phyloP scores from a whole-genome alignment of 169 alveolate species.

The Neospora caninum region DNA sequence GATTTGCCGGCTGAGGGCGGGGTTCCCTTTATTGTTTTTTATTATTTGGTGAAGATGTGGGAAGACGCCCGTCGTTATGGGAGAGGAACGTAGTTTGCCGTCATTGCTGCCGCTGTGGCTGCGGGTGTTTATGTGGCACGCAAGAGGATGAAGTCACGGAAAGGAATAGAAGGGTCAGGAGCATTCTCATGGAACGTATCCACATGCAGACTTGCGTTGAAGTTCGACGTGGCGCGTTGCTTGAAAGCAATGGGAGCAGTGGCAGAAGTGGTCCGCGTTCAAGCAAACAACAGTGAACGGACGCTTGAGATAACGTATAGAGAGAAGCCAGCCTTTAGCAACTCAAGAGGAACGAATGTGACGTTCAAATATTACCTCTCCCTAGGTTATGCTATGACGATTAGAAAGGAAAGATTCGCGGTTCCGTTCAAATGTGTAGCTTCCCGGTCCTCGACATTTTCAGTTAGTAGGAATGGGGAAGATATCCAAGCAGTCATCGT shows the following conservation, averaged over 20 bases:
- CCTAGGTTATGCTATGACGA: neutral
- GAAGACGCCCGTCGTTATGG: neutral
- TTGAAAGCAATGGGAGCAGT: neutral
- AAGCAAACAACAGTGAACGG: neutral
- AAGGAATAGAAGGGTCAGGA: neutral
- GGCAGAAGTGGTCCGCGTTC: neutral
- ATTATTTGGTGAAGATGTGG: neutral
- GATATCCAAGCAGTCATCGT: neutral
- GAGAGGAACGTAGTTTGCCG: neutral
- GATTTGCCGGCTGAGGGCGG: no score
- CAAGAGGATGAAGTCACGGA: conserved; percentile 6
- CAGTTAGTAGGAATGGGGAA: neutral
- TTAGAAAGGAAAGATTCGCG: neutral
- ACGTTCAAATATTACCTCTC: neutral
- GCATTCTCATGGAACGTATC: neutral
- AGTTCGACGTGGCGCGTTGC: neutral
- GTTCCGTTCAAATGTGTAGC: conserved; percentile 1
- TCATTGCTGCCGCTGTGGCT: neutral
- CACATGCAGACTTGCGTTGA: neutral
- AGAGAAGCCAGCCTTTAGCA: neutral
- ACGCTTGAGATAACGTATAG: neutral
- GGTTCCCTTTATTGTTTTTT: no score
- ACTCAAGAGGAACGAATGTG: neutral
- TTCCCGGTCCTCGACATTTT: neutral
- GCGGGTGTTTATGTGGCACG: neutral